phyloP scores from a whole-genome alignment of 139 green algal genomes.

The Volvox africanus region DNA sequence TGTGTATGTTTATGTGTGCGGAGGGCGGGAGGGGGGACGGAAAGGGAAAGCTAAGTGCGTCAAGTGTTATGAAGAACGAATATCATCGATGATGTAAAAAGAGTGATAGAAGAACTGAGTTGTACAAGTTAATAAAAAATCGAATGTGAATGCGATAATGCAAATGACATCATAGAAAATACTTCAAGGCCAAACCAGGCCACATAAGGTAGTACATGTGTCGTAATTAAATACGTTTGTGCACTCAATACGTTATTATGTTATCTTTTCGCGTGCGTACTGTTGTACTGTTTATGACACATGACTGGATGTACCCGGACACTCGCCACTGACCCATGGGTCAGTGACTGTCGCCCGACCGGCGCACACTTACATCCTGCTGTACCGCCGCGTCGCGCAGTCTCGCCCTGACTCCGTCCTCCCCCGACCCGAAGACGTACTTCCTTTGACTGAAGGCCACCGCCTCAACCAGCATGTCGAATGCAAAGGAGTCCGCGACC shows the following conservation, averaged over 20 bases:
- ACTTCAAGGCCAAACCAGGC: too few relatives aligned
- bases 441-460: conserved; percentile 56
- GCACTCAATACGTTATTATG: too few relatives aligned
- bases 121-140: neutral
- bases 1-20: neutral
- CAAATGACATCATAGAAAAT: neutral
- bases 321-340: too few relatives aligned
- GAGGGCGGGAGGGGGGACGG: neutral
- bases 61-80: neutral
- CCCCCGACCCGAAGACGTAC: conserved; percentile 28
- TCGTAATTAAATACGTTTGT: too few relatives aligned
- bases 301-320: too few relatives aligned
- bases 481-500: conserved; percentile 53
- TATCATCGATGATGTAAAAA: neutral
- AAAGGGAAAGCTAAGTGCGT: neutral
- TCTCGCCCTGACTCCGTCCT: conserved; percentile 37
- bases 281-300: too few relatives aligned
- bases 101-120: neutral
- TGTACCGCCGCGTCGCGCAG: conserved; percentile 35
- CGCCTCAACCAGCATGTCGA: conserved; percentile 64
- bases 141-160: neutral
- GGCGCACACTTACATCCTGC: conserved; percentile 32
- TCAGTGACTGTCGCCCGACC: too few relatives aligned
- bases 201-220: too few relatives aligned
- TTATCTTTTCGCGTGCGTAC: too few relatives aligned